These are phyloP conservation scores for Diphasiastrum complanatum DNA, from an alignment of 83 land plant genomes.

Conservation along the genomic window DNA sequence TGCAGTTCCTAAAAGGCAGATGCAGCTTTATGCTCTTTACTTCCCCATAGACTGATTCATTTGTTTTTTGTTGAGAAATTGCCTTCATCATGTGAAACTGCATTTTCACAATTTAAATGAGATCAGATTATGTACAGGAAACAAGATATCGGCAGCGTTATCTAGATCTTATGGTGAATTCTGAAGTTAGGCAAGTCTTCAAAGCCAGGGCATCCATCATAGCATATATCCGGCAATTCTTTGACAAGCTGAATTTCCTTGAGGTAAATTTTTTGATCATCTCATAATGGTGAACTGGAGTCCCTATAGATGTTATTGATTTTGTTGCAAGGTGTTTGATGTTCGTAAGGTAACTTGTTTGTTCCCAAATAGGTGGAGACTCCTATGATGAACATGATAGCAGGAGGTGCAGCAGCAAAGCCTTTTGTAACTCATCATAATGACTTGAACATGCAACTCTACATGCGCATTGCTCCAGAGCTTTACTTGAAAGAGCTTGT, in stretches of 20 bases:
- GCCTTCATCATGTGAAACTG: not conserved
- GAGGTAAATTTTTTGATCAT: slow-evolving; percentile 44
- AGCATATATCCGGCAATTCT: slow-evolving; percentile 54
- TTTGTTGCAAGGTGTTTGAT: not conserved
- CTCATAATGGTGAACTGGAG: not conserved
- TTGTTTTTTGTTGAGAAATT: not conserved
- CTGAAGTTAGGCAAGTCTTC: slow-evolving; percentile 9
- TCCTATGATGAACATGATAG: slow-evolving; percentile 97
- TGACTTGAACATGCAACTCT: slow-evolving; percentile 75
- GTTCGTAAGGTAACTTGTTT: not conserved
- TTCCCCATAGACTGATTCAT: no score
- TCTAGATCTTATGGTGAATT: slow-evolving; percentile 12
- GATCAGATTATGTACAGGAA: not conserved
- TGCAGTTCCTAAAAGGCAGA: no score
- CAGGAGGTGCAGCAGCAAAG: slow-evolving; percentile 95
- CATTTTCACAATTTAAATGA: not conserved
- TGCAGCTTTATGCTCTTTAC: no score
- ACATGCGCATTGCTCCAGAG: slow-evolving; percentile 94
- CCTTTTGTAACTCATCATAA: slow-evolving; percentile 94
- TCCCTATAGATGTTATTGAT: not conserved
- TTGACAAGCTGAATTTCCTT: slow-evolving; percentile 62
- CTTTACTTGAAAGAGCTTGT: slow-evolving; percentile 78
- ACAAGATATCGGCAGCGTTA: slow-evolving; percentile 14
- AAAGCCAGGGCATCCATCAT: slow-evolving; percentile 49
- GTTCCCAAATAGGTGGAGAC: slow-evolving; percentile 73